Evolutionary conservation across 2,329 filamentous ascomycete species (phyloP).

Genomic region (Alternaria ventricosa): DNA sequence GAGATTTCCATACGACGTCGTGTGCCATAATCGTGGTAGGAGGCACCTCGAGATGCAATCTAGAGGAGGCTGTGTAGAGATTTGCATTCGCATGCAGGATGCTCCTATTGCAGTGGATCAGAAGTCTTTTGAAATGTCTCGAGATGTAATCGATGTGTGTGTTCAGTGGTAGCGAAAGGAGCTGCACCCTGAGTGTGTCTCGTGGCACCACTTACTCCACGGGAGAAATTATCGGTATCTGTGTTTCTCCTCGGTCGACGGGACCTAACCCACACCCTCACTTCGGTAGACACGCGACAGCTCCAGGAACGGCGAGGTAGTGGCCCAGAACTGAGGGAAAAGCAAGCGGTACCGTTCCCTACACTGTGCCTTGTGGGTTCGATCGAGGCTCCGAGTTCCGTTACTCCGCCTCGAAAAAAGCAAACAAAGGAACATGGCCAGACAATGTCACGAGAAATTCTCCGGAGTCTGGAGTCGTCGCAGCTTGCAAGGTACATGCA

Average conservation of each 20-base stretch:
- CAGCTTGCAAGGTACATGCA: background rate
- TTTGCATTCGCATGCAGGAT: background rate
- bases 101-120: background rate
- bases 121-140: background rate
- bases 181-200: background rate
- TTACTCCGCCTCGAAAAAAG: background rate
- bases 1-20: background rate
- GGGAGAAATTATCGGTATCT: background rate
- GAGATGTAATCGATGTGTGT: background rate
- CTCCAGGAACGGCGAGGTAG: background rate
- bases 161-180: background rate
- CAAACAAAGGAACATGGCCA: background rate
- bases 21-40: background rate
- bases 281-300: background rate
- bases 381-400: background rate
- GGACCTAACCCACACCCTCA: background rate
- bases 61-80: background rate
- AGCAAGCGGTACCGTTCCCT: constrained; percentile 7
- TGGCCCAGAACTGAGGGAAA: constrained; percentile 1
- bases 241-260: background rate
- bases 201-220: background rate
- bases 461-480: background rate
- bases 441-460: background rate
- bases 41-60: background rate
- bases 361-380: background rate